phyloP scores from a whole-genome alignment of 306 rosid species.

The Glycine soja region DNA sequence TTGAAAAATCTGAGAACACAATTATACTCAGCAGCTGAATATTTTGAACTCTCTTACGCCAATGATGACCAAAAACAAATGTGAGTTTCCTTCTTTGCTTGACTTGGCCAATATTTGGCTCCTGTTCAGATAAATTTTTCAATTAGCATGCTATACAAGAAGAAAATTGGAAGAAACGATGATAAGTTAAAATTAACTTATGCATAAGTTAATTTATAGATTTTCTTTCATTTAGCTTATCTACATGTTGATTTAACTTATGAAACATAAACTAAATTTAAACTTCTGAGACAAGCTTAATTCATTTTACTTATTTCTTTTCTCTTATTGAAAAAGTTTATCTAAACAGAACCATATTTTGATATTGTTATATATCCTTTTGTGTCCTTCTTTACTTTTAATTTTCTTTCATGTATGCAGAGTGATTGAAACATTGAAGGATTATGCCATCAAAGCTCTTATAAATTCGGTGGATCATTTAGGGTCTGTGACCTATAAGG shows the following conservation, averaged over 20 bases:
- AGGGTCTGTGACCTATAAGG: slow-evolving; percentile 82
- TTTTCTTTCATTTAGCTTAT: no score
- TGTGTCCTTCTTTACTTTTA: not conserved
- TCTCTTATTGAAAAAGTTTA: not conserved
- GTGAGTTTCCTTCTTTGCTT: slow-evolving; percentile 55
- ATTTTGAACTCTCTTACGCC: slow-evolving; percentile 80
- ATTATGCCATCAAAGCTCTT: slow-evolving; percentile 81
- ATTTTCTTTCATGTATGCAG: slow-evolving; percentile 49
- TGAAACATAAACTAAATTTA: not conserved
- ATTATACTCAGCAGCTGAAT: slow-evolving; percentile 84
- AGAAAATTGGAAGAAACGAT: not conserved
- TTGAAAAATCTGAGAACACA: slow-evolving; percentile 79
- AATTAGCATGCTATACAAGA: not conserved
- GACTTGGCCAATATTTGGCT: not conserved
- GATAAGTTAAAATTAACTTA: not conserved
- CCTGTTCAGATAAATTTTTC: not conserved
- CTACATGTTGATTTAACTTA: no score
- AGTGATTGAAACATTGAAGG: slow-evolving; percentile 80
- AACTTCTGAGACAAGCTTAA: not conserved
- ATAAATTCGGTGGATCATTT: slow-evolving; percentile 91
- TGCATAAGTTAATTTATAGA: not conserved
- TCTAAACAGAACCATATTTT: not conserved
- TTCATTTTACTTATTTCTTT: not conserved
- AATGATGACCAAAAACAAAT: slow-evolving; percentile 78
- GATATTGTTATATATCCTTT: slow-evolving; percentile 15